Conservation (phyloP, 1,284 basidiomycete species). For the Ceratobasidium sp. region DNA sequence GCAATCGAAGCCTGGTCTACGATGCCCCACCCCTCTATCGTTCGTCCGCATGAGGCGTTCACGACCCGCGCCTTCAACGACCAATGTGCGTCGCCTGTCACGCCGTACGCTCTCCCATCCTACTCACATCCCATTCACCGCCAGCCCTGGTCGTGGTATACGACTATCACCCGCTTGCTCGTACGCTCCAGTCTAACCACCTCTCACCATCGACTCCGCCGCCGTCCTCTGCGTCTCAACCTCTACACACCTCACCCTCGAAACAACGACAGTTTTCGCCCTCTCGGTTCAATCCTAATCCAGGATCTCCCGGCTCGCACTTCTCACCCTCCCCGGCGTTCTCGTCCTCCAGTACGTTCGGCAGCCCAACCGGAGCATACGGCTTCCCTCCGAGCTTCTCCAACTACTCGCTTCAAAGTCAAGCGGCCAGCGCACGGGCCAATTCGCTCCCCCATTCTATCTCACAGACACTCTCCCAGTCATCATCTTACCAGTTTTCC, state of each 20-base stretch:
- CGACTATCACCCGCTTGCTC: slow-evolving; percentile 88
- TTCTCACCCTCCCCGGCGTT: slow-evolving; percentile 10
- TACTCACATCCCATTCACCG: background rate
- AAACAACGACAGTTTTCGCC: slow-evolving; percentile 35
- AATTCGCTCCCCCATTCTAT: slow-evolving; percentile 11
- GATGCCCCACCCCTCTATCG: slow-evolving; percentile 89
- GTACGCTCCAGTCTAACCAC: slow-evolving; percentile 73
- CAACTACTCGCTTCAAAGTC: slow-evolving; percentile 22
- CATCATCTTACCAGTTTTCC: slow-evolving; percentile 36
- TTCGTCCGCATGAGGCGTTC: slow-evolving; percentile 91
- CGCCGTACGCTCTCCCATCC: background rate
- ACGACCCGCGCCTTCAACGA: slow-evolving; percentile 95
- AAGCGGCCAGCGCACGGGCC: background rate
- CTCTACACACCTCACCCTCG: slow-evolving; percentile 38
- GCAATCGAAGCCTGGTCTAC: slow-evolving; percentile 90
- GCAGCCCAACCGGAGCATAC: slow-evolving; percentile 25
- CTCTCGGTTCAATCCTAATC: background rate
- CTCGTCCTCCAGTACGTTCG: background rate
- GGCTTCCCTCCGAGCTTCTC: slow-evolving; percentile 34
- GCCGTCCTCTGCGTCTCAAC: slow-evolving; percentile 47
- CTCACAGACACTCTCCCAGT: slow-evolving; percentile 29
- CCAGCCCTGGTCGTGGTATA: slow-evolving; percentile 93
- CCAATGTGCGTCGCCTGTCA: slow-evolving; percentile 72
- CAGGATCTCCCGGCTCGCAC: slow-evolving; percentile 62
- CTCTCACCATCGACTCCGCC: slow-evolving; percentile 60